Evolutionary conservation across 2,329 filamentous ascomycete species (phyloP), one percentile per base, ranked within the genome.

Genomic region (Xylariaceae sp.): DNA sequence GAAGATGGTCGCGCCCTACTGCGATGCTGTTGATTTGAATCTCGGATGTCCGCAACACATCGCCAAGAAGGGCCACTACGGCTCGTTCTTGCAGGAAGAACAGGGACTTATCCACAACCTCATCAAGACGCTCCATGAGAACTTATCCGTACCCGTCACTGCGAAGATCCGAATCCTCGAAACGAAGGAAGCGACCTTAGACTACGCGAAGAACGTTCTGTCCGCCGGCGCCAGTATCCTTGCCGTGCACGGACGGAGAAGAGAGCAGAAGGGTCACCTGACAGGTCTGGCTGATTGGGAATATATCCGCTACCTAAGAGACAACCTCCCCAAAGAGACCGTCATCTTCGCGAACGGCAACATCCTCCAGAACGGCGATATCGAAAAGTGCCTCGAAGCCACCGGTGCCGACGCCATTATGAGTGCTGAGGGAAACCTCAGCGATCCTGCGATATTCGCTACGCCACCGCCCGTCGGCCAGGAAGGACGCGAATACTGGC

Each of bases 261-360:
- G 94, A 64, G 92, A 97, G 69, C 93, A 97, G 73, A 99, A 99
- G 77, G 93, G 94, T 0, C 94, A 99, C 72, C 83, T 96, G 70
- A 99, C 94, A 0, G 94, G 94, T 0, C 68, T 97, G 42, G 94
- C 94, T 3, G 92, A 99, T 75, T 99, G 94, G 94, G 78, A 77
- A n/a, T 84, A 88, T 70, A 87, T 99, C 58, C 83, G 87, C 3
- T 93, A 89, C 70, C 75, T 99, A 64, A 81, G 94, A 53, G 90
- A 96, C 9, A 88, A 88, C 62, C 76, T 99, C 35, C 93, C 93
- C 0, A 77, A 82, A 1, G 92, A 97, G 52, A 95, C 92, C 6
- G 94, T 99, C 23, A 84, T 99, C 2, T 97, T 99, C 71, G 94
- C 94, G 2, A 99, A 99, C 73, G 94, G 94, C 10, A 99, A 99